Conservation (phyloP, 345 rosid genomes). For the Carallia brachiata region DNA sequence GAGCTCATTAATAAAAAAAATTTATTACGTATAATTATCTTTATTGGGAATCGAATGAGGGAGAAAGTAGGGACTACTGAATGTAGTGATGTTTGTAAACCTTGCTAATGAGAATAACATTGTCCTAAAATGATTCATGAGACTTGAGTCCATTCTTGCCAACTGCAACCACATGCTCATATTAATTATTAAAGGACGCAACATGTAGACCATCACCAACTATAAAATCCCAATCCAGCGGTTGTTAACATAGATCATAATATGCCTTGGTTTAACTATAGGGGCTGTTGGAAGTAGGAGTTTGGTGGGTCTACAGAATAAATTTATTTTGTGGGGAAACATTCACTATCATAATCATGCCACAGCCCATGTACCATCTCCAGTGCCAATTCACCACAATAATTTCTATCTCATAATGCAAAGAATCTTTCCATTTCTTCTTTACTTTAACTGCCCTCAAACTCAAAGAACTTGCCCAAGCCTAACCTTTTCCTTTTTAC, state of each 20-base stretch:
- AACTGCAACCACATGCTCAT: too few species aligned
- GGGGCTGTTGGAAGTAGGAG: constrained; percentile 27
- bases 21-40: too few species aligned
- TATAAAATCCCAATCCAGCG: constrained; percentile 26
- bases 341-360: constrained; percentile 21
- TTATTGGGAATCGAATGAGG: too few species aligned
- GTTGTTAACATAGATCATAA: neutral
- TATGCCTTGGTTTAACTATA: constrained; percentile 31
- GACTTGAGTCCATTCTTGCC: too few species aligned
- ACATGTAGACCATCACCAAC: constrained; percentile 27
- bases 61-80: too few species aligned
- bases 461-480: neutral
- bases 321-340: constrained; percentile 38
- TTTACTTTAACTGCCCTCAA: constrained; percentile 14
- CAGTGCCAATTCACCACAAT: neutral
- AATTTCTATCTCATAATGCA: constrained; percentile 12
- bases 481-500: neutral
- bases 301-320: constrained; percentile 30
- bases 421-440: constrained; percentile 20
- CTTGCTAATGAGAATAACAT: too few species aligned
- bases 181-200: neutral
- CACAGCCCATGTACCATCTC: constrained; percentile 7
- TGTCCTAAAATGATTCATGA: neutral
- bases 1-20: too few species aligned
- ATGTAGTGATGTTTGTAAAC: too few species aligned